Evolutionary conservation across 345 rosid species (phyloP).

Genomic region (Gossypium herbaceum): DNA sequence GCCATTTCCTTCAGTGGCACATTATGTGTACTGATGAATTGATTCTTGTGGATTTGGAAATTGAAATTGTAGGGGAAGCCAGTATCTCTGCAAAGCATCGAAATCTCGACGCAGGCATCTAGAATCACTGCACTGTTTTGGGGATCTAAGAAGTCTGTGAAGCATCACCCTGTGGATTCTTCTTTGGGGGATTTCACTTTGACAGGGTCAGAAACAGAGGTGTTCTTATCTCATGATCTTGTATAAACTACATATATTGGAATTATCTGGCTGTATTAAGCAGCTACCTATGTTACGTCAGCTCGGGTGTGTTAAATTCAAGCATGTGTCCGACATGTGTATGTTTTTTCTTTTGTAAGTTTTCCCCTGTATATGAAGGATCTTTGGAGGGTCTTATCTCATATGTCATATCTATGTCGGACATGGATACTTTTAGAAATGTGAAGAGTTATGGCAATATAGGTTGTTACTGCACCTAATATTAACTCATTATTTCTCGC

Average conservation of each 20-base stretch:
- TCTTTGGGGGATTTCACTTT: conserved; percentile 49
- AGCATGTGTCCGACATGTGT: neutral
- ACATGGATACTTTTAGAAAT: no score
- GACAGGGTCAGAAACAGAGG: conserved; percentile 52
- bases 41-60: neutral
- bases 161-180: conserved; percentile 42
- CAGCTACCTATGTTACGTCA: neutral
- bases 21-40: neutral
- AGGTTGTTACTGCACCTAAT: conserved; percentile 6
- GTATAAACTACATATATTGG: neutral
- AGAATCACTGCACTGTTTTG: conserved; percentile 65
- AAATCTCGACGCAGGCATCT: conserved; percentile 24
- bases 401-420: no score
- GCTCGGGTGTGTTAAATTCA: neutral
- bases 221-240: conserved; percentile 28
- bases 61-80: conserved; percentile 42
- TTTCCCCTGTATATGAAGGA: no score
- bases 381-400: no score
- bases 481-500: conserved; percentile 12
- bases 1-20: neutral
- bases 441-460: no score
- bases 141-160: conserved; percentile 56
- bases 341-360: neutral
- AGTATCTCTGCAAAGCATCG: conserved; percentile 15
- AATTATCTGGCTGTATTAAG: neutral